Conservation (phyloP, 768 basidiomycete genomes). For the Tricholoma flavovirens region DNA sequence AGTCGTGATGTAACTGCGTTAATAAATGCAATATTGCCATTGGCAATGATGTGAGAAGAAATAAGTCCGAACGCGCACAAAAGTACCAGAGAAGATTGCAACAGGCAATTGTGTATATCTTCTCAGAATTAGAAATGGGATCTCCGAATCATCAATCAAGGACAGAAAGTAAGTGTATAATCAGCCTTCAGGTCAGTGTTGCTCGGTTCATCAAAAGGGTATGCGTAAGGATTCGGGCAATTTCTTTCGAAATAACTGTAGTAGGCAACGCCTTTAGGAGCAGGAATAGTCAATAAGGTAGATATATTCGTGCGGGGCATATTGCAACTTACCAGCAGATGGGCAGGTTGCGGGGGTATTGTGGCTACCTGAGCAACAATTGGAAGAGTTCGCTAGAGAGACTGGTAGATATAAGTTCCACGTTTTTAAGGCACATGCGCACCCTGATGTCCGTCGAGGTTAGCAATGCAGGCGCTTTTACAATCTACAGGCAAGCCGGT, state of each 20-base stretch:
- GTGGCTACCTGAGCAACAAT: constrained; percentile 31
- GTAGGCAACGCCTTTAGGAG: constrained; percentile 17
- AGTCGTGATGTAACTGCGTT: too few species aligned
- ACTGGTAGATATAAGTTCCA: too few species aligned
- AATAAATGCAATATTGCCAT: too few species aligned
- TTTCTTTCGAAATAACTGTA: constrained; percentile 23
- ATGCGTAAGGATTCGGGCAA: constrained; percentile 33
- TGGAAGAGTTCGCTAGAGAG: constrained; percentile 24
- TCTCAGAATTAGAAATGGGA: too few species aligned
- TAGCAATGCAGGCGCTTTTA: constrained; percentile 42
- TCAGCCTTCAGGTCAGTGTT: constrained; percentile 35
- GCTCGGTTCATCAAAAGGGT: constrained; percentile 41
- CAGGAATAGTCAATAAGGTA: neutral
- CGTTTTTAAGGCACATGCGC: too few species aligned
- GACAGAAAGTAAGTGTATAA: constrained; percentile 27
- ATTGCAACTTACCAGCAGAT: constrained; percentile 20
- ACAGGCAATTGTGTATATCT: too few species aligned
- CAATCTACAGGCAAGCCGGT: constrained; percentile 47
- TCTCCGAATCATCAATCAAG: constrained; percentile 8
- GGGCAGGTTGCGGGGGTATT: constrained; percentile 32
- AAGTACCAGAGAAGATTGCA: too few species aligned
- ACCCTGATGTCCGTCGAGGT: constrained; percentile 26
- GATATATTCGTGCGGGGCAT: constrained; percentile 5
- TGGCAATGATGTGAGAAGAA: too few species aligned
- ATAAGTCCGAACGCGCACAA: too few species aligned